phyloP scores from a whole-genome alignment of 768 basidiomycete species.

The Hydnomerulius pinastri region DNA sequence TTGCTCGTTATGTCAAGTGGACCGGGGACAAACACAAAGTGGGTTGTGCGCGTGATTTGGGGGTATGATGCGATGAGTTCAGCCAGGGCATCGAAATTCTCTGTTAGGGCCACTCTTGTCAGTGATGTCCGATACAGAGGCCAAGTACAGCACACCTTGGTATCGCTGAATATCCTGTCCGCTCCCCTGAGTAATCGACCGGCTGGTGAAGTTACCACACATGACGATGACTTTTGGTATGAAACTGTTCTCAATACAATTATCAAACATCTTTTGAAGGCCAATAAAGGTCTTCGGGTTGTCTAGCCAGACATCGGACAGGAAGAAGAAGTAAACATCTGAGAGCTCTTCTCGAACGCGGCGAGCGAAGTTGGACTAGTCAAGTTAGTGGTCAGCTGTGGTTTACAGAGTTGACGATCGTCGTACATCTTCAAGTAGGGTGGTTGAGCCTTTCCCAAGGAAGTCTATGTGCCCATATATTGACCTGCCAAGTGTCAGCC shows the following conservation, averaged over 20 bases:
- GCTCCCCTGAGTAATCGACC: slow-evolving; percentile 76
- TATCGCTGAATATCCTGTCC: slow-evolving; percentile 80
- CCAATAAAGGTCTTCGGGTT: slow-evolving; percentile 79
- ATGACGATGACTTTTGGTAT: slow-evolving; percentile 89
- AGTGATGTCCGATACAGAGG: background rate
- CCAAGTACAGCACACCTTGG: slow-evolving; percentile 56
- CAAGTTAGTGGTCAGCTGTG: slow-evolving; percentile 3
- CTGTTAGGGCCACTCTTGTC: slow-evolving; percentile 40
- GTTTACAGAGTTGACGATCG: background rate
- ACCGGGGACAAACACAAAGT: slow-evolving; percentile 94
- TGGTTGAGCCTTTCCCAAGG: slow-evolving; percentile 91
- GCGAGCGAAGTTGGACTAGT: slow-evolving; percentile 60
- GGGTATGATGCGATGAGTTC: slow-evolving; percentile 85
- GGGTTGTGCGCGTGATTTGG: slow-evolving; percentile 70
- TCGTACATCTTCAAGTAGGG: slow-evolving; percentile 86
- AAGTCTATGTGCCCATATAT: slow-evolving; percentile 98
- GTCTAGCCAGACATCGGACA: slow-evolving; percentile 97
- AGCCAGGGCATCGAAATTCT: slow-evolving; percentile 84
- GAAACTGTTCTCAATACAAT: slow-evolving; percentile 83
- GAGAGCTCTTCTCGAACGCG: slow-evolving; percentile 69
- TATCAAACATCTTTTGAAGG: slow-evolving; percentile 84
- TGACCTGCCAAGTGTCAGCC: slow-evolving; percentile 51
- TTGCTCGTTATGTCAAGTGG: slow-evolving; percentile 88
- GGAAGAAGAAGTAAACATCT: slow-evolving; percentile 85
- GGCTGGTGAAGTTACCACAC: slow-evolving; percentile 93